Evolutionary conservation across 176 grass and related monocot genomes (phyloP).

Genomic region (Bothriochloa decipiens): DNA sequence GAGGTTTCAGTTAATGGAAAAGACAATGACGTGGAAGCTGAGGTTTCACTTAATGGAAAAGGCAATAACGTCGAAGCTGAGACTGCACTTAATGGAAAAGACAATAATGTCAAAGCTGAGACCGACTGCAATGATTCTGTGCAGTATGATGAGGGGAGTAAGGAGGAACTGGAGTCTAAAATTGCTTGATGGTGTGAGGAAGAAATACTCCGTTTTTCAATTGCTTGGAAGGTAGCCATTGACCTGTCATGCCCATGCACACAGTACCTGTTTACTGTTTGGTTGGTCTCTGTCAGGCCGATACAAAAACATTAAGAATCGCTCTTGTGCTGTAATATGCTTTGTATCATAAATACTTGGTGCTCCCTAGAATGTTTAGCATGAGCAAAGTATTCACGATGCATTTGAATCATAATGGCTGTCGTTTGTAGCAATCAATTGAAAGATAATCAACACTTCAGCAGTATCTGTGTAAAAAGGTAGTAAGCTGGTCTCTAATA

Average conservation of each 20-base stretch:
- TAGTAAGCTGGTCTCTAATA: not conserved
- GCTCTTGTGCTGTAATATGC: not conserved
- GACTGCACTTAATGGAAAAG: too few species aligned
- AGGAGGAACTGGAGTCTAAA: slow-evolving; percentile 17
- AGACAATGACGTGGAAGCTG: not conserved
- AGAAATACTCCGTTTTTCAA: not conserved
- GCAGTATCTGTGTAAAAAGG: not conserved
- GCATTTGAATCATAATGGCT: not conserved
- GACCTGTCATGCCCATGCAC: not conserved
- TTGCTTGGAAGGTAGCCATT: slow-evolving; percentile 4
- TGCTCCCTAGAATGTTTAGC: slow-evolving; percentile 2
- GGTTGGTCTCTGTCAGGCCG: not conserved
- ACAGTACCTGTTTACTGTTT: slow-evolving; percentile 1
- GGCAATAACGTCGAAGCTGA: too few species aligned
- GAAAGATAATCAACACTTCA: not conserved
- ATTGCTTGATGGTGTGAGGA: not conserved
- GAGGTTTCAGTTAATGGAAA: too few species aligned
- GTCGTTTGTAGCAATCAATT: not conserved
- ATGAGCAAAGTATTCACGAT: not conserved
- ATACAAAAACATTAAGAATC: not conserved
- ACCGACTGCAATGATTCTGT: slow-evolving; percentile 4
- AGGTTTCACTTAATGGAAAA: not conserved
- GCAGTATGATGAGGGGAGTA: not conserved
- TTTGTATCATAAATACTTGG: not conserved
- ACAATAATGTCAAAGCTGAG: not conserved